phyloP scores from a whole-genome alignment of 305 asterid genomes.

The Solanum hybrid region DNA sequence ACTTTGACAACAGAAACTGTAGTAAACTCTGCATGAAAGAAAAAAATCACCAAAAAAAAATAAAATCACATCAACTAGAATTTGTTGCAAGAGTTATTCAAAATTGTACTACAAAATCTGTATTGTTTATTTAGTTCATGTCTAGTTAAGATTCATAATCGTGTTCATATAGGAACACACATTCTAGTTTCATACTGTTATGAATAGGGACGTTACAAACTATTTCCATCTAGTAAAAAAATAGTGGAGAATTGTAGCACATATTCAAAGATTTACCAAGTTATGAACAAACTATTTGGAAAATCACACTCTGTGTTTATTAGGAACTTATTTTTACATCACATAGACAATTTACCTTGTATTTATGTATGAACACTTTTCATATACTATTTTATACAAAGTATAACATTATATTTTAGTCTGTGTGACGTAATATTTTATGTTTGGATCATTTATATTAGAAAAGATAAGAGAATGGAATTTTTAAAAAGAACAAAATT shows the following conservation, averaged over 20 bases:
- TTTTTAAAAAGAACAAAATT: not conserved
- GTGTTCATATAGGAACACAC: not conserved
- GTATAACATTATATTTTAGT: not conserved
- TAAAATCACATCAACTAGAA: not conserved
- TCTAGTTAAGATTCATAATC: not conserved
- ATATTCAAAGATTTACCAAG: not conserved
- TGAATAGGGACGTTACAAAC: not conserved
- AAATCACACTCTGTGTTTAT: not conserved
- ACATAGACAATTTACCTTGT: no score
- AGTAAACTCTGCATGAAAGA: not conserved
- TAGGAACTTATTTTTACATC: not conserved
- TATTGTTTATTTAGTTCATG: not conserved
- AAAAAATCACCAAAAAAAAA: no score
- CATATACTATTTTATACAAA: not conserved
- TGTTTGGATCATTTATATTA: not conserved
- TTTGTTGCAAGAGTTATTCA: not conserved
- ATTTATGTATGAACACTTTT: not conserved
- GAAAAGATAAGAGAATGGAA: not conserved
- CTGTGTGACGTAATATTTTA: not conserved
- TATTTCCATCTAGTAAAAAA: not conserved
- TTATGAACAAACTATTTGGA: not conserved
- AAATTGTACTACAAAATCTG: not conserved
- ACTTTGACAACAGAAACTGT: not conserved
- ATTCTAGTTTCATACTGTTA: not conserved
- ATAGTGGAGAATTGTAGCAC: not conserved